Percentiles rank a stretch among this genome's conserved stretches.
These are phyloP conservation scores for Aspergillus novoparasiticus DNA, from an alignment of 2,329 filamentous ascomycete species.

Conservation along the genomic window DNA sequence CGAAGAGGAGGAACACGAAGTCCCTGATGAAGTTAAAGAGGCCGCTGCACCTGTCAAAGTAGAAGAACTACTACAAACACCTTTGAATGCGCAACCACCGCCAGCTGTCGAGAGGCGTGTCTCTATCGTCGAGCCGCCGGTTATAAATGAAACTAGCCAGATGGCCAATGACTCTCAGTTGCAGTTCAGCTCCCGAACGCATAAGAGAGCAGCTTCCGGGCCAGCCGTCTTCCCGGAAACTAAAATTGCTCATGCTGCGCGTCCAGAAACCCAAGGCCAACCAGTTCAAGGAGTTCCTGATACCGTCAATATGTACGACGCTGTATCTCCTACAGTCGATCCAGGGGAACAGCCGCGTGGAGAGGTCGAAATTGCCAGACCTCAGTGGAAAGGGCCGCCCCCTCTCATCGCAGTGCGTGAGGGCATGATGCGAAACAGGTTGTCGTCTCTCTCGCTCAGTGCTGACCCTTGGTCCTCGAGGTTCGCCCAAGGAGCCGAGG, in stretches of 20 bases:
- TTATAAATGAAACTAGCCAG: conserved; percentile 19
- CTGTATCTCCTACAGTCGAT: conserved; percentile 23
- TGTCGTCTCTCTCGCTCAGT: conserved; percentile 40
- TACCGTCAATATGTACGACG: conserved; percentile 18
- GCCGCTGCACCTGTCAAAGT: conserved; percentile 64
- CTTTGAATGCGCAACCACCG: conserved; percentile 53
- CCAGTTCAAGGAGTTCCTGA: conserved; percentile 3
- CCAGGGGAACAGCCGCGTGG: conserved; percentile 17
- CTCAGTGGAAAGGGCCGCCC: conserved; percentile 31
- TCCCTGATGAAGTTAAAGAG: conserved; percentile 47
- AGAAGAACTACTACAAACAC: conserved; percentile 66
- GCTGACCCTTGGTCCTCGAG: conserved; percentile 34
- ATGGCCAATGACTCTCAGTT: conserved; percentile 17
- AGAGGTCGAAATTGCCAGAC: conserved; percentile 18
- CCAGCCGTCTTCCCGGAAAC: conserved; percentile 7
- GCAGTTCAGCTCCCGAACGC: conserved; percentile 8
- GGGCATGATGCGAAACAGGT: conserved; percentile 47
- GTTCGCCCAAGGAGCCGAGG: conserved; percentile 28
- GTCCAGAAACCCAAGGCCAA: conserved; percentile 10
- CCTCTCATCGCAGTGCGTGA: conserved; percentile 61
- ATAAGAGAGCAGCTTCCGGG: conserved; percentile 15
- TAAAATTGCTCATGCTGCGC: conserved; percentile 4
- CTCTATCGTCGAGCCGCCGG: conserved; percentile 12
- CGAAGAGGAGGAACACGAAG: conserved; percentile 37
- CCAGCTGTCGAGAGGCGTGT: conserved; percentile 32